phyloP scores from a whole-genome alignment of 2,329 filamentous ascomycete species.

The Exophiala phaeomuriformis region DNA sequence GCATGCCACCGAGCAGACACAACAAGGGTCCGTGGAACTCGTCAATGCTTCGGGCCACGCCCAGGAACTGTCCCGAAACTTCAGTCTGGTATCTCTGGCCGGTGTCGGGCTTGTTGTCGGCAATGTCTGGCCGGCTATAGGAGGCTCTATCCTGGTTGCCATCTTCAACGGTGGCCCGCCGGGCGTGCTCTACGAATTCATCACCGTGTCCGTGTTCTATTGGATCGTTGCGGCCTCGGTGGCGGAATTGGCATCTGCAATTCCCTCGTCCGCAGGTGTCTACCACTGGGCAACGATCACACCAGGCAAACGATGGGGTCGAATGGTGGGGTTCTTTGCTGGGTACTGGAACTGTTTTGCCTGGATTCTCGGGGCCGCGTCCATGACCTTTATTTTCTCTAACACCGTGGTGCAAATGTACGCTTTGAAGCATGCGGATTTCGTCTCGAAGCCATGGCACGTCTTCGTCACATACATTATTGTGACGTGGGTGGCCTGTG shows the following conservation, averaged over 20 bases:
- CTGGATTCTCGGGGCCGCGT: slow-evolving; percentile 57
- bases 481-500: slow-evolving; percentile 20
- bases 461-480: slow-evolving; percentile 52
- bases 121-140: slow-evolving; percentile 58
- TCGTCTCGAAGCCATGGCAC: slow-evolving; percentile 49
- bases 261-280: slow-evolving; percentile 53
- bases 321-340: slow-evolving; percentile 42
- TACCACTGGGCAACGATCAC: slow-evolving; percentile 58
- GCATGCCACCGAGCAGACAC: slow-evolving; percentile 55
- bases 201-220: slow-evolving; percentile 47
- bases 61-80: slow-evolving; percentile 58
- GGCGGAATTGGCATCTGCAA: slow-evolving; percentile 54
- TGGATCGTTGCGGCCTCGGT: slow-evolving; percentile 53
- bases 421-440: slow-evolving; percentile 48
- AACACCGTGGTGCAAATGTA: slow-evolving; percentile 58
- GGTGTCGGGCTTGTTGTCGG: slow-evolving; percentile 56
- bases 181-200: slow-evolving; percentile 56
- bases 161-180: slow-evolving; percentile 52
- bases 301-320: slow-evolving; percentile 48
- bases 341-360: slow-evolving; percentile 41
- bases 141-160: slow-evolving; percentile 43
- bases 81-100: slow-evolving; percentile 53
- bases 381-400: slow-evolving; percentile 51
- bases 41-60: slow-evolving; percentile 58
- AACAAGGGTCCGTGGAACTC: slow-evolving; percentile 39